Evolutionary conservation across 345 rosid genomes (phyloP).

Genomic region (Abelmoschus esculentus): DNA sequence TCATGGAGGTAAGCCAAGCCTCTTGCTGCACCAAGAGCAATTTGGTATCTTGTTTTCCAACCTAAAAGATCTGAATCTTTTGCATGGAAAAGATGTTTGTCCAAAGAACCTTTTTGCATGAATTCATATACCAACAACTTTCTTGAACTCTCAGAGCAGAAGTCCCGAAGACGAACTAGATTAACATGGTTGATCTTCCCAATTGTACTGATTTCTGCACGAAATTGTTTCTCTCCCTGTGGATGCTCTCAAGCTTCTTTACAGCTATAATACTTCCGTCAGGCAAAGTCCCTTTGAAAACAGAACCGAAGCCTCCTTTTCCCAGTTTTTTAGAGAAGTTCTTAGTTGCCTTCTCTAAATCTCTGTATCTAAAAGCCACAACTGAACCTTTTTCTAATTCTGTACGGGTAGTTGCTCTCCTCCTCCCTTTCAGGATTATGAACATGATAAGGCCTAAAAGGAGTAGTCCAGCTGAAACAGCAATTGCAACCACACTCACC

Average conservation of each 20-base stretch:
- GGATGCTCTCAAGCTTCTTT: conserved; percentile 67
- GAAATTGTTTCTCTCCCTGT: conserved; percentile 90
- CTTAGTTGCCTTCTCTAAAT: conserved; percentile 56
- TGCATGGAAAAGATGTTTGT: conserved; percentile 40
- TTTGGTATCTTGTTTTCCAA: conserved; percentile 57
- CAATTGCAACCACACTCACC: conserved; percentile 27
- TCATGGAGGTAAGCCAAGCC: conserved; percentile 76
- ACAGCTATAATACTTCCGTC: conserved; percentile 61
- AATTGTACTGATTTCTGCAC: conserved; percentile 61
- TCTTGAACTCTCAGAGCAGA: conserved; percentile 59
- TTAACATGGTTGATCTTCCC: conserved; percentile 76
- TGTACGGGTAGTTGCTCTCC: conserved; percentile 16
- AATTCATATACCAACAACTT: conserved; percentile 63
- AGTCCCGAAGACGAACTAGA: conserved; percentile 74
- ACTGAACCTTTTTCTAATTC: conserved; percentile 49
- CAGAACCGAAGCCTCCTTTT: conserved; percentile 86
- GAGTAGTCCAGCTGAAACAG: conserved; percentile 23
- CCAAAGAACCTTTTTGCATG: conserved; percentile 73
- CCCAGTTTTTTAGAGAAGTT: conserved; percentile 70
- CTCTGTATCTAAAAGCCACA: conserved; percentile 55
- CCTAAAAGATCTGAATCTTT: conserved; percentile 26
- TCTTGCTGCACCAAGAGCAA: conserved; percentile 72
- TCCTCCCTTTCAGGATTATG: conserved; percentile 34
- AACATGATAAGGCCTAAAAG: conserved; percentile 24
- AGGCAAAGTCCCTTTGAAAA: conserved; percentile 59